Evolutionary conservation across 495 filamentous ascomycete species (phyloP), one percentile per base, ranked within the genome.

Genomic region (Tetracladium marchalianum): DNA sequence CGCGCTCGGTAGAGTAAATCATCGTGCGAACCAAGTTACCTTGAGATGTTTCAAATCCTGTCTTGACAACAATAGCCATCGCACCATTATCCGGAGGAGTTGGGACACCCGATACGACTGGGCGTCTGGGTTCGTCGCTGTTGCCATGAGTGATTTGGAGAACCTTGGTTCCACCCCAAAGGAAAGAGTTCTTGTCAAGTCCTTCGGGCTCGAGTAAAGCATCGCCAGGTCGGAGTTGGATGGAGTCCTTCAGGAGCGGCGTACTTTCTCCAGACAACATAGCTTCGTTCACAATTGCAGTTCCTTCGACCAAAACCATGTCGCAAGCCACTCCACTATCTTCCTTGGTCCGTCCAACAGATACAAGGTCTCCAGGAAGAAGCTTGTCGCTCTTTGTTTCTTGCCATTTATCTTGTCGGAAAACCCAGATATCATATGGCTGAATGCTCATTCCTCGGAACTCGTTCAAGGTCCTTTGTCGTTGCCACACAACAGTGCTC

Each of bases 371-470:
- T n/a, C 93, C 92, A 8, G 92, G 92, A 35, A 97, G 71, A 33
- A 99, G 80, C 64, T 88, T 88, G 65, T 97, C 92, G 61, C 92
- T 97, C 53, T 84, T 81, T 41, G 86, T 81, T 66, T 95, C 85
- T 52, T 74, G 71, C 92, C 92, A 99, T 55, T 84, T 85, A 46
- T 81, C 80, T 50, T 84, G 68, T 18, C 92, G 77, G 62, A 83
- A 92, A 6, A 93, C 93, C 74, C 80, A 94, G 47, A 96, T 78
- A 52, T 88, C 81, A 65, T 96, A 96, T 5, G 92, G 92, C 70
- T 97, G 90, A 69, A 99, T 96, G 72, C 85, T 95, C 92, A 99
- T 99, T 49, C 90, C 87, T 39, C 92, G 87, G 69, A 99, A 99
- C 63, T 99, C 92, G 56, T 73, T 90, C 52, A 99, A 62, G n/a